Base-by-base conservation (phyloP, 1,284 basidiomycete genomes). In the Porphyrellus sp. region DNA sequence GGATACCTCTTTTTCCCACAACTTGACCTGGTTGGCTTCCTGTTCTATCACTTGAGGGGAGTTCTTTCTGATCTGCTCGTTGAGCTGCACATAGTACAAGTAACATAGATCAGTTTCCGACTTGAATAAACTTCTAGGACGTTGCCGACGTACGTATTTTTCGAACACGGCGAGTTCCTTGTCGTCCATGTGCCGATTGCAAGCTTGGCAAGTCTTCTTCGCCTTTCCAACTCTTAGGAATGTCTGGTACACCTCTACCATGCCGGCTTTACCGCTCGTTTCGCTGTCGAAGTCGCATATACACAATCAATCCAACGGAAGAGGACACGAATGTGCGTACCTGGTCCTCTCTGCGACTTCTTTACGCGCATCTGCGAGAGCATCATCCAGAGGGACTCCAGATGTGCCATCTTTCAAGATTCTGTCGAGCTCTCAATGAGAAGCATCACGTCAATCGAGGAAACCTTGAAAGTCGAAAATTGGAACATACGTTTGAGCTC, bases 161-260 rank as follows among this genome's bases (percentile, higher is more conserved):
- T 91, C 85, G 55, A 90, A 89, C 0, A 75, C 72, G 2, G 66
- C 67, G 38, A 86, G 67, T 54, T 95, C 92, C 9, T 74, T 69
- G 28, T 80, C 76, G 18, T 80, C 74, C 63, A 98, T 75, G 25
- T 74, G 74, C 6, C 94, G 82, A 58, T 83, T 82, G 67, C 95
- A 98, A 5, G 85, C 84, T 20, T 82, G 74, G 62, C 95, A 98
- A 4, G 77, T 74, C 59, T 89, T 84, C 58, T 84, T 80, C 30
- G 75, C 71, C 64, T 82, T 81, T 18, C 86, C 90, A 1, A 73
- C 70, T 21, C 75, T 72, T 11, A 93, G 75, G 23, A 95, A 70
- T 2, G 73, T 71, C 50, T 87, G 74, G 63, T 86, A 93, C 27
- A 91, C 81, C 8, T 77, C 64, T 21, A 73, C 73, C 20, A 75